These are phyloP conservation scores for Phallus indusiatus DNA, from an alignment of 768 basidiomycete species.

Conservation along the genomic window DNA sequence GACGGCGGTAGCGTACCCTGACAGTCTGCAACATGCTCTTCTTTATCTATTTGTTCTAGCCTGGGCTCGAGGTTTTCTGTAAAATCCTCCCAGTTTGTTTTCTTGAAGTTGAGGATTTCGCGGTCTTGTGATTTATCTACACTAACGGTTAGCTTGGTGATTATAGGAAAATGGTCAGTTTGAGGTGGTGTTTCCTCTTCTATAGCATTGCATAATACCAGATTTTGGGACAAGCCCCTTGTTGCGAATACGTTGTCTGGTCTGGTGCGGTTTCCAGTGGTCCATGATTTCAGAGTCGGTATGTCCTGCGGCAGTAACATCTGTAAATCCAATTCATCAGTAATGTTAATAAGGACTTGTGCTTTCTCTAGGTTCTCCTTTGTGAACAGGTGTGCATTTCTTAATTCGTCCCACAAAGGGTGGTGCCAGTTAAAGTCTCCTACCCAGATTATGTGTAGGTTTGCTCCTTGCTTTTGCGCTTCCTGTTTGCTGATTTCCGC, in stretches of 20 bases:
- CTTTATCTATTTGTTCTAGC: not conserved
- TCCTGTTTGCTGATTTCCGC: no score
- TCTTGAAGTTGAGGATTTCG: slow-evolving; percentile 18
- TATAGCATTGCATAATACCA: slow-evolving; percentile 22
- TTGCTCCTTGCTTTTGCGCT: no score
- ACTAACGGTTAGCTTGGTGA: slow-evolving; percentile 16
- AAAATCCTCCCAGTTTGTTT: slow-evolving; percentile 26
- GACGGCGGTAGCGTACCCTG: no score
- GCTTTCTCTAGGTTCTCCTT: slow-evolving; percentile 9
- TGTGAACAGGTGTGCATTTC: slow-evolving; percentile 20
- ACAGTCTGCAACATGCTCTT: not conserved
- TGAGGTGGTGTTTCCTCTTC: slow-evolving; percentile 10
- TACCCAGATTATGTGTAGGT: slow-evolving; percentile 20
- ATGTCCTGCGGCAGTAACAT: slow-evolving; percentile 26
- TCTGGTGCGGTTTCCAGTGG: slow-evolving; percentile 25
- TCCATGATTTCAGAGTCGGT: slow-evolving; percentile 22
- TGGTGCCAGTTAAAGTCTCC: slow-evolving; percentile 37
- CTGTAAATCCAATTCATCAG: slow-evolving; percentile 17
- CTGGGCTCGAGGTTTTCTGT: slow-evolving; percentile 11
- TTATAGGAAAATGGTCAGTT: slow-evolving; percentile 35
- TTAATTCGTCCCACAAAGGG: slow-evolving; percentile 30
- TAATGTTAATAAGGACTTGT: slow-evolving; percentile 26
- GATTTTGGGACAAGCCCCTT: slow-evolving; percentile 3
- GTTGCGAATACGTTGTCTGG: slow-evolving; percentile 36
- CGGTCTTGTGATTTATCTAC: not conserved